Conservation (phyloP, 192 early-diverging fungal species). For the Chytriomyces hyalinus region DNA sequence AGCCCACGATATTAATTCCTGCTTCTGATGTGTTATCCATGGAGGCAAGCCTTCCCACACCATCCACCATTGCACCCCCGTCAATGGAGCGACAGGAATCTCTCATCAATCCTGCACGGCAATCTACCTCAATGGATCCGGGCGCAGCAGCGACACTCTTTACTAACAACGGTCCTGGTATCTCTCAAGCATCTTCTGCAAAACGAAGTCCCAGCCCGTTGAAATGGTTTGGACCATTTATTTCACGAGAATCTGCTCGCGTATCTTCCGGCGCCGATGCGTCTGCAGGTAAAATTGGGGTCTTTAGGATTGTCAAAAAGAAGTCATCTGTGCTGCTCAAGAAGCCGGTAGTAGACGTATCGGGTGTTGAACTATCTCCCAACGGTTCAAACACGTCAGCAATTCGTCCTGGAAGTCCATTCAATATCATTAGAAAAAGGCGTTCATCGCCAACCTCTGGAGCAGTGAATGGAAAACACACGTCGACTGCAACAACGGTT, state of each 20-base stretch:
- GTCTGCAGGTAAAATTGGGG: constrained; percentile 4
- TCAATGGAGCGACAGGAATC: constrained; percentile 30
- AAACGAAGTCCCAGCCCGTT: constrained; percentile 19
- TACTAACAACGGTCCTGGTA: background rate
- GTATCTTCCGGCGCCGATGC: constrained; percentile 7
- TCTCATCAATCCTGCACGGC: constrained; percentile 17
- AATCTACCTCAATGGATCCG: background rate
- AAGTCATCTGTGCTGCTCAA: background rate
- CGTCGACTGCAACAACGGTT: background rate
- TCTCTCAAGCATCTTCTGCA: background rate
- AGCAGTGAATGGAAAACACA: background rate
- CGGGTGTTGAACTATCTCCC: background rate
- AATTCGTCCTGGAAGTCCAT: background rate
- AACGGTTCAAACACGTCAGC: background rate
- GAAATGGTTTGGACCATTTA: constrained; percentile 33
- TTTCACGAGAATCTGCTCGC: constrained; percentile 28
- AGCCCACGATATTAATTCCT: background rate
- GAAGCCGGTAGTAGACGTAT: background rate
- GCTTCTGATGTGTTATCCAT: constrained; percentile 1
- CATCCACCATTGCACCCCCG: constrained; percentile 4
- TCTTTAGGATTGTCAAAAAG: constrained; percentile 11
- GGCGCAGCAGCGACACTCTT: background rate
- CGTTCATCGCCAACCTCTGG: background rate
- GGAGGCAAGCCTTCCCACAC: background rate
- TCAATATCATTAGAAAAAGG: background rate